phyloP scores from a whole-genome alignment of 495 filamentous ascomycete genomes.

The Letharia lupina region DNA sequence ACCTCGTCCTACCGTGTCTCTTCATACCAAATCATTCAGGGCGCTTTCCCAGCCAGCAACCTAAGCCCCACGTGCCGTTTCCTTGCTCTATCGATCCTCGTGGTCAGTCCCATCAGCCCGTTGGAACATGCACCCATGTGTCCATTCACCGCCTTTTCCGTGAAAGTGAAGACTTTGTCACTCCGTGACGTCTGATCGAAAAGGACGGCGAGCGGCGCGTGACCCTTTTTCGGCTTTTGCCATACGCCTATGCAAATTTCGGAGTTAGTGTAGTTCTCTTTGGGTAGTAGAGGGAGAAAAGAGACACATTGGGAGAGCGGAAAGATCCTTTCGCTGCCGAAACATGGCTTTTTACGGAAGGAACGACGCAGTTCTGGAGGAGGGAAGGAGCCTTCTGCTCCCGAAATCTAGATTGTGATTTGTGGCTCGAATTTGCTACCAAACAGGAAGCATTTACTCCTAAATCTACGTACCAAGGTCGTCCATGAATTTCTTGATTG shows the following conservation, averaged over 20 bases:
- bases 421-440: too few relatives aligned
- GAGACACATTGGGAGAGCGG: too few relatives aligned
- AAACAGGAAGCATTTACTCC: too few relatives aligned
- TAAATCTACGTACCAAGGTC: not conserved
- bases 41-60: not conserved
- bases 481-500: constrained; percentile 1
- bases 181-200: not conserved
- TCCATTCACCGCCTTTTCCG: not conserved
- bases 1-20: not conserved
- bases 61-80: not conserved
- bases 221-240: not conserved
- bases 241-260: not conserved
- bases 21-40: not conserved
- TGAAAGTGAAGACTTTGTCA: not conserved
- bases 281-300: not conserved
- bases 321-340: too few relatives aligned
- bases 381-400: too few relatives aligned
- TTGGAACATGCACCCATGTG: not conserved
- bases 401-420: too few relatives aligned
- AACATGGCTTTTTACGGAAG: too few relatives aligned
- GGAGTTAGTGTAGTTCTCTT: not conserved
- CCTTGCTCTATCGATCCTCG: not conserved
- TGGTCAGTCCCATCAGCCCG: not conserved
- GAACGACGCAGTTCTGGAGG: too few relatives aligned
- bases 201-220: not conserved